Evolutionary conservation across 2,329 filamentous ascomycete genomes (phyloP).

Genomic region (Monilinia fructicola): DNA sequence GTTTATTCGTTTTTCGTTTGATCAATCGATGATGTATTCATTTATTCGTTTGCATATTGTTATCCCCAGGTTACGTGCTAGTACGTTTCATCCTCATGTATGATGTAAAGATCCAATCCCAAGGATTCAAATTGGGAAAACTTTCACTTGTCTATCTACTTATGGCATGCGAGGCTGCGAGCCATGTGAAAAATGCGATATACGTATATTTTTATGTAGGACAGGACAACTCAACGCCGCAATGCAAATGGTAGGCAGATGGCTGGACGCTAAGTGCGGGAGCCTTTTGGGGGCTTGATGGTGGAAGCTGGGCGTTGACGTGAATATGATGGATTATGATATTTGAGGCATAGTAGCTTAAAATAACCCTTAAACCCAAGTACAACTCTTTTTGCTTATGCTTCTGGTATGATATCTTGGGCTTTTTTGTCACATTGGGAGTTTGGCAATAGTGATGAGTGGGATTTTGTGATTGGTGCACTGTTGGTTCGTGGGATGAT

Average conservation of each 20-base stretch:
- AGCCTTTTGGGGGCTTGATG: slow-evolving; percentile 1
- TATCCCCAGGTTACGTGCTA: not conserved
- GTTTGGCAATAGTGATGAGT: not conserved
- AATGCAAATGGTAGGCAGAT: slow-evolving; percentile 1
- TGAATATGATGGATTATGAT: not conserved
- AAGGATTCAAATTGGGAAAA: slow-evolving; percentile 8
- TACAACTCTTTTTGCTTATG: not conserved
- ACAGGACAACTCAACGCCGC: slow-evolving; percentile 17
- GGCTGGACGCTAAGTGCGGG: not conserved
- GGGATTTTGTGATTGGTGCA: not conserved
- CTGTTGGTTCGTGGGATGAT: not conserved
- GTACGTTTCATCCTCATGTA: slow-evolving; percentile 20
- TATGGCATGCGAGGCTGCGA: slow-evolving; percentile 9
- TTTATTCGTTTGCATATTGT: not conserved
- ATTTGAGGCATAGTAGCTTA: not conserved
- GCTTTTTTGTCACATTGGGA: slow-evolving; percentile 16
- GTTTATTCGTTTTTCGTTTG: too few relatives aligned
- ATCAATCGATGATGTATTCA: not conserved
- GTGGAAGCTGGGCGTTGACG: not conserved
- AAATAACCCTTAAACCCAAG: not conserved
- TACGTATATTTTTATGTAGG: slow-evolving; percentile 17
- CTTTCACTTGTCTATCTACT: slow-evolving; percentile 6
- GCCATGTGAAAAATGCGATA: not conserved
- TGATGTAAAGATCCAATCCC: slow-evolving; percentile 11
- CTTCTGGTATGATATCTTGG: slow-evolving; percentile 1